Conservation (phyloP, 495 filamentous ascomycete species). For the Darksidea phi region DNA sequence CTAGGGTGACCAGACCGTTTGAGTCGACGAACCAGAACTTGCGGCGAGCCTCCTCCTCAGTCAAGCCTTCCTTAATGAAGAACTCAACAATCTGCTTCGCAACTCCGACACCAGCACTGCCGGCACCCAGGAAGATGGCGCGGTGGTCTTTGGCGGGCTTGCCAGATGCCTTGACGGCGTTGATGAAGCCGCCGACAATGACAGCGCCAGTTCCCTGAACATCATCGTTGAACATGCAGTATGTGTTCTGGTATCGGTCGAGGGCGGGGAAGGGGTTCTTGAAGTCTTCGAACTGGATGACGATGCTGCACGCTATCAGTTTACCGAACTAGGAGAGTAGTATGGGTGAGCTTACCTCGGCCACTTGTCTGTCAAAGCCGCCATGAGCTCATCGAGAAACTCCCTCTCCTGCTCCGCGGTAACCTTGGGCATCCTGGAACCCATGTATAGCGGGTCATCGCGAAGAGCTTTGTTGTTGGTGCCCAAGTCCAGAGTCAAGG, state of each 20-base stretch:
- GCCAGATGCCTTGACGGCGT: slow-evolving; percentile 83
- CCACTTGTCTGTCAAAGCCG: slow-evolving; percentile 80
- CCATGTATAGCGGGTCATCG: slow-evolving; percentile 92
- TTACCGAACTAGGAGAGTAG: slow-evolving; percentile 5
- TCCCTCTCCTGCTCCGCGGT: slow-evolving; percentile 78
- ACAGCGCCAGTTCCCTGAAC: slow-evolving; percentile 98
- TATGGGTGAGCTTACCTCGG: slow-evolving; percentile 58
- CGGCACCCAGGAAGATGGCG: slow-evolving; percentile 94
- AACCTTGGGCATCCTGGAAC: slow-evolving; percentile 78
- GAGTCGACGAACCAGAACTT: slow-evolving; percentile 99
- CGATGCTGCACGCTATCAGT: slow-evolving; percentile 58
- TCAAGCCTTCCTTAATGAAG: slow-evolving; percentile 88
- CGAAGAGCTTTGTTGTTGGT: slow-evolving; percentile 86
- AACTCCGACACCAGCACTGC: slow-evolving; percentile 92
- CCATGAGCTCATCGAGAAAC: slow-evolving; percentile 97
- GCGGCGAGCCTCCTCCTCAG: slow-evolving; percentile 81
- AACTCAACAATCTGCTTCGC: slow-evolving; percentile 95
- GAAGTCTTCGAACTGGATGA: slow-evolving; percentile 98
- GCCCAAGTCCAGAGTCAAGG: slow-evolving; percentile 86
- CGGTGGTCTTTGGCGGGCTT: slow-evolving; percentile 86
- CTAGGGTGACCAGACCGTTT: slow-evolving; percentile 83
- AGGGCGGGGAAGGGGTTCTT: slow-evolving; percentile 97
- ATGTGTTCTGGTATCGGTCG: slow-evolving; percentile 78
- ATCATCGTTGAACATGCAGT: slow-evolving; percentile 98
- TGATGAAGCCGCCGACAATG: slow-evolving; percentile 90